Percentiles rank a stretch among this genome's conserved stretches.
phyloP scores from a whole-genome alignment of 1,284 basidiomycete genomes.

The Cystobasidium sp. region DNA sequence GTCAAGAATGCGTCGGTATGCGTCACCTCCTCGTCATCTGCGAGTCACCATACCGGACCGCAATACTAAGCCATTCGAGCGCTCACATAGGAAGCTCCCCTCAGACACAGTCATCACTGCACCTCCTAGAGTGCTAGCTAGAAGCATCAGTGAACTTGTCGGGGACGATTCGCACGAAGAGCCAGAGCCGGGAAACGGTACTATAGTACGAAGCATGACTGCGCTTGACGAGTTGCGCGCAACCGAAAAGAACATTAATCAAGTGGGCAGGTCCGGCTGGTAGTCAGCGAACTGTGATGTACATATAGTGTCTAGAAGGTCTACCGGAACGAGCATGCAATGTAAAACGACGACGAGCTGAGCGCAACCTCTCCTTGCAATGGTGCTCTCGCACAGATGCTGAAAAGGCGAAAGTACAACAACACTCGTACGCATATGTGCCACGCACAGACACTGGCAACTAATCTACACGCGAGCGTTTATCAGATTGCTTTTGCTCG shows the following conservation, averaged over 20 bases:
- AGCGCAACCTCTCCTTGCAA: not conserved
- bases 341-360: not conserved
- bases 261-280: slow-evolving; percentile 33
- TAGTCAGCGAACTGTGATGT: slow-evolving; percentile 1
- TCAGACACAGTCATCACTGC: not conserved
- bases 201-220: not conserved
- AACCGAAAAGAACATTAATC: slow-evolving; percentile 16
- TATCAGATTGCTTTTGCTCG: not conserved
- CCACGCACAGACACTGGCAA: not conserved
- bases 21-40: slow-evolving; percentile 24
- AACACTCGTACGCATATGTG: no score
- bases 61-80: not conserved
- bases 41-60: slow-evolving; percentile 1
- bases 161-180: not conserved
- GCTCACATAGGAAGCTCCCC: not conserved
- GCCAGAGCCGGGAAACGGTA: not conserved
- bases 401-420: no score
- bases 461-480: not conserved
- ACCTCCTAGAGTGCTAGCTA: slow-evolving; percentile 29
- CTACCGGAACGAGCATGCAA: not conserved
- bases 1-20: slow-evolving; percentile 3
- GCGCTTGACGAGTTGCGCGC: not conserved
- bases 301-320: slow-evolving; percentile 11
- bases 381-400: no score
- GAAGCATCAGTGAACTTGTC: slow-evolving; percentile 36